These are phyloP conservation scores for Luvunga scandens DNA, from an alignment of 345 rosid species.

Conservation along the genomic window DNA sequence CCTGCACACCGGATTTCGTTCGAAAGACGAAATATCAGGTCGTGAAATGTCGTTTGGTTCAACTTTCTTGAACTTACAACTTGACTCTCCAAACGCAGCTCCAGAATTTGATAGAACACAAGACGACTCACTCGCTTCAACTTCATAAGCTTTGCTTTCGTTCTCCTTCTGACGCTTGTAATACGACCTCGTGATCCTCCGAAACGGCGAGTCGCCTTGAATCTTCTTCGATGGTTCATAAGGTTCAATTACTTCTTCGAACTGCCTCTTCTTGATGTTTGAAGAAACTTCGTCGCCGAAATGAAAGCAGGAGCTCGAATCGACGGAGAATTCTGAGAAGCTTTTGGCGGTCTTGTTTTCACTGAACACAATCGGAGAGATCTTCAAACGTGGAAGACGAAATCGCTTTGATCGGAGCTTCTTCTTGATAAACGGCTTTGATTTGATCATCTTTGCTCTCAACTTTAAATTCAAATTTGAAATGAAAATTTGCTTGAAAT, in stretches of 20 bases:
- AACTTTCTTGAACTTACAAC: conserved; percentile 18
- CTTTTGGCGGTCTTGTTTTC: conserved; percentile 15
- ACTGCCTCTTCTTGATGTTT: conserved; percentile 37
- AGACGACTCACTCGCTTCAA: conserved; percentile 59
- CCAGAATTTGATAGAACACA: conserved; percentile 44
- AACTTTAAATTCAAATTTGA: conserved; percentile 11
- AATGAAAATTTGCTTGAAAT: conserved; percentile 18
- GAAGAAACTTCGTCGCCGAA: conserved; percentile 44
- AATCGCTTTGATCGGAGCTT: conserved; percentile 55
- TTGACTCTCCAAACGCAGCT: conserved; percentile 22
- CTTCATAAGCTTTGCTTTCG: conserved; percentile 28
- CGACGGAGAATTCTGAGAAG: conserved; percentile 32
- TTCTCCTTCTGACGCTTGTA: conserved; percentile 28
- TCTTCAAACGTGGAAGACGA: conserved; percentile 42
- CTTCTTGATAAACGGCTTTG: conserved; percentile 30
- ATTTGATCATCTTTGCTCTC: conserved; percentile 19
- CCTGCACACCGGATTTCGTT: conserved; percentile 31
- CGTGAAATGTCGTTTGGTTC: conserved; percentile 19
- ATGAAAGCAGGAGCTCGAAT: conserved; percentile 37
- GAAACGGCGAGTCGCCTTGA: conserved; percentile 26
- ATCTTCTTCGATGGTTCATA: conserved; percentile 17
- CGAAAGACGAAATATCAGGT: conserved; percentile 44
- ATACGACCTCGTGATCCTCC: conserved; percentile 56
- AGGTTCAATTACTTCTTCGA: conserved; percentile 23
- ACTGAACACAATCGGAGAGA: conserved; percentile 33